Percentiles rank a stretch among this genome's conserved stretches.
Conservation (phyloP, 805 yeast genomes). For the Wickerhamiella kazuoi region DNA sequence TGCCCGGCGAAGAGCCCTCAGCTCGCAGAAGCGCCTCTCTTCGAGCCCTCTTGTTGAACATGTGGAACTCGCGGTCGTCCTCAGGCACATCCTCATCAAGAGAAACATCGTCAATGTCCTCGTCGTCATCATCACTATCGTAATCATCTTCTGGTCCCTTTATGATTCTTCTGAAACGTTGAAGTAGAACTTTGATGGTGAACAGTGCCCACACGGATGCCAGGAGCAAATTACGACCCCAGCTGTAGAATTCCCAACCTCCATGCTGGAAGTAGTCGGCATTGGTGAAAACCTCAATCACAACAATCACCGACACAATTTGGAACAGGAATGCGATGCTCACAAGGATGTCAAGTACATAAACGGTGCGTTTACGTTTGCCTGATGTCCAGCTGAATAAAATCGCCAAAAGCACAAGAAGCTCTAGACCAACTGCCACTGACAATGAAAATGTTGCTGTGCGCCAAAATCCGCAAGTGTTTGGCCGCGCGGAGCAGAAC, state of each 20-base stretch:
- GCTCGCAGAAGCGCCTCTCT: constrained; percentile 8
- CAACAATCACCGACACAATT: constrained; percentile 9
- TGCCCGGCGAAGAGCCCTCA: no score
- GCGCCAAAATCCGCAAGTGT: constrained; percentile 18
- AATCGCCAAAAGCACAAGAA: constrained; percentile 7
- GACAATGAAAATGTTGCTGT: constrained; percentile 16
- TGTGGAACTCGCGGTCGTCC: constrained; percentile 14
- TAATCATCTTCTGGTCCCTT: constrained; percentile 6
- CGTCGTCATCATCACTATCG: constrained; percentile 9
- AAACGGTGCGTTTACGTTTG: constrained; percentile 13
- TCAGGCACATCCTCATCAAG: constrained; percentile 12
- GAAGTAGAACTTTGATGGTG: neutral
- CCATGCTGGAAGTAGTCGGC: constrained; percentile 9
- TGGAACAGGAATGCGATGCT: constrained; percentile 1
- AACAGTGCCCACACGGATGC: neutral
- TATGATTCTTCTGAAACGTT: constrained; percentile 13
- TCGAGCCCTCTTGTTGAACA: constrained; percentile 14
- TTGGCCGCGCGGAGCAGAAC: constrained; percentile 8
- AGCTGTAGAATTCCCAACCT: constrained; percentile 12
- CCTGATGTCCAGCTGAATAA: constrained; percentile 11
- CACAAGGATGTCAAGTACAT: constrained; percentile 4
- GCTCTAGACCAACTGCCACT: constrained; percentile 14
- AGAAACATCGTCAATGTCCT: constrained; percentile 10
- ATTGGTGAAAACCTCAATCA: constrained; percentile 9
- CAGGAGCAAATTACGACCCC: constrained; percentile 10